Evolutionary conservation across 2,329 filamentous ascomycete genomes (phyloP).

Genomic region (Clarireedia homoeocarpa): DNA sequence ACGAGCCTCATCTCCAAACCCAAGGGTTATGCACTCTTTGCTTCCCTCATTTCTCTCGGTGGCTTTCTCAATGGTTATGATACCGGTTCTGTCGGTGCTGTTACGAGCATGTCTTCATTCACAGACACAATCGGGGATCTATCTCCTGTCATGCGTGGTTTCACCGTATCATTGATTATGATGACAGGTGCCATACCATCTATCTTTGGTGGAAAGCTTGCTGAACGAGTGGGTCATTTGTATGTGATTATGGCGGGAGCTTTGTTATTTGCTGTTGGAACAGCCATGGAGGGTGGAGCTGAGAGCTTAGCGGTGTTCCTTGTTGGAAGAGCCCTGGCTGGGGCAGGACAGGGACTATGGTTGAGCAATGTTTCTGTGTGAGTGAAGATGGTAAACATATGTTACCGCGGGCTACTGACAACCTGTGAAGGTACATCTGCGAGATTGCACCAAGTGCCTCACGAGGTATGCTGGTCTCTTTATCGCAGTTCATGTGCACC

Average conservation of each 20-base stretch:
- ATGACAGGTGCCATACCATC: conserved; percentile 48
- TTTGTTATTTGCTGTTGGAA: background rate
- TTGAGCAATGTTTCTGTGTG: conserved; percentile 43
- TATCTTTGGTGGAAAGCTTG: conserved; percentile 45
- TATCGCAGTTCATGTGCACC: conserved; percentile 44
- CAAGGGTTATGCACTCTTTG: conserved; percentile 33
- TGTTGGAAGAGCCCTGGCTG: conserved; percentile 42
- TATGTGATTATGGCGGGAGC: background rate
- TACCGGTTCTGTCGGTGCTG: conserved; percentile 41
- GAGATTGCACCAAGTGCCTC: background rate
- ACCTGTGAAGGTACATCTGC: background rate
- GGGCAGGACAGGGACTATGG: conserved; percentile 48
- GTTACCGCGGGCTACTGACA: background rate
- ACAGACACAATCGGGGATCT: conserved; percentile 36
- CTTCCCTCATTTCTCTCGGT: conserved; percentile 3
- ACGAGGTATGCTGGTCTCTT: conserved; percentile 41
- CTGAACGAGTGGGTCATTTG: conserved; percentile 34
- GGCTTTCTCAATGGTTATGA: conserved; percentile 26
- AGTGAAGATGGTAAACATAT: background rate
- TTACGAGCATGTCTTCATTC: conserved; percentile 41
- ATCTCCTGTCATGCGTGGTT: conserved; percentile 42
- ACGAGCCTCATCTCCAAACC: background rate
- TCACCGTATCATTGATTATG: conserved; percentile 51
- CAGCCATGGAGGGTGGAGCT: conserved; percentile 28
- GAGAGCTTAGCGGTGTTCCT: conserved; percentile 42